Evolutionary conservation across 2,329 filamentous ascomycete genomes (phyloP), one percentile per base, ranked within the genome.

Genomic region (Orbilia javanica): DNA sequence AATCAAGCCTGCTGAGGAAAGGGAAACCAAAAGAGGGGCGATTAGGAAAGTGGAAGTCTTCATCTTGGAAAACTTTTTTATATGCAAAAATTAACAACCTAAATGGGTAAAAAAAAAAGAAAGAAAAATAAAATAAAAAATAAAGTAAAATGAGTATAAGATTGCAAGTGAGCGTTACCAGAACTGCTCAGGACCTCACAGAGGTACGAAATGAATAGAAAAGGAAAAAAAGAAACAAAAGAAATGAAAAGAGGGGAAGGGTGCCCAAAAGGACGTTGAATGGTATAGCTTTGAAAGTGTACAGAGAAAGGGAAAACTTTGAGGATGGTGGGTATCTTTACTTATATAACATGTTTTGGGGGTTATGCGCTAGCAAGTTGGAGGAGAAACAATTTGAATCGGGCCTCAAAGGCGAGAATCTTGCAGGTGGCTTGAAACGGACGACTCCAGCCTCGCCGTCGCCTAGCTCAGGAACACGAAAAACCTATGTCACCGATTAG

Each of bases 171-270:
- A 77, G 60, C 60, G 73, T 71, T 76, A 65, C 73, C 73, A 71
- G 73, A 77, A 77, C 73, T 29, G 50, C 73, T 71, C 73, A 44
- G 50, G 11, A 63, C 73, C 73, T 77, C 39, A 22, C 73, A 71
- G 73, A 77, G 73, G 73, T 11, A 66, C 34, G 60, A 70, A 77
- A 44, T 77, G 57, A 70, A 77, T 53, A 62, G 20, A 34, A 18
- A 31, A 15, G 8, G 11, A 57, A 60, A 34, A 57, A 52, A 52
- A 36, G 57, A 39, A 57, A 57, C 1, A 11, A 50, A 39, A 18
- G n/a, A 46, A 22, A 42, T 15, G 11, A 29, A 52, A 52, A 27
- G 48, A 31, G 50, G 34, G 25, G 20, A 48, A 60, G 42, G 36
- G 11, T 57, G 50, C 25, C 34, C 52, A 57, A 44, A 68, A 11